Conservation (phyloP, 1,139 yeast genomes). For the Geotrichum australiense region DNA sequence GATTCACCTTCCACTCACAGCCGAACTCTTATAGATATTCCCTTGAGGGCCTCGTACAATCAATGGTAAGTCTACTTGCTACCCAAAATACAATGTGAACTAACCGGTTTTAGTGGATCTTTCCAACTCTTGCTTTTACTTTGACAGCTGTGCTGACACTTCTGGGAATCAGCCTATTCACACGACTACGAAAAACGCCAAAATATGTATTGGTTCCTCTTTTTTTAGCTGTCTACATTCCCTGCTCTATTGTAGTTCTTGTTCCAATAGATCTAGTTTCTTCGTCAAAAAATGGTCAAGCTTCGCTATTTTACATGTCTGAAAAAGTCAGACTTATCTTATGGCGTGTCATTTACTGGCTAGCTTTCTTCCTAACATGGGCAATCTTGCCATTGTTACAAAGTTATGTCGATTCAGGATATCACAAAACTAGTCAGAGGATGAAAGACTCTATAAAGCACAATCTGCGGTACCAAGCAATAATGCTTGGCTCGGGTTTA, state of each 20-base stretch:
- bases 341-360: slow-evolving; percentile 79
- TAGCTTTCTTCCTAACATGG: slow-evolving; percentile 69
- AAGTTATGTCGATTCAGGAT: slow-evolving; percentile 67
- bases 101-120: slow-evolving; percentile 28
- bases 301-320: slow-evolving; percentile 39
- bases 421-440: slow-evolving; percentile 42
- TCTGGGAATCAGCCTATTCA: slow-evolving; percentile 34
- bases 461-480: slow-evolving; percentile 55
- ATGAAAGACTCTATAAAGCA: slow-evolving; percentile 51
- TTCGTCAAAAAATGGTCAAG: slow-evolving; percentile 21
- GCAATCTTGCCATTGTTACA: slow-evolving; percentile 62
- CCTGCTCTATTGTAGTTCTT: slow-evolving; percentile 48
- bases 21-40: slow-evolving; percentile 7
- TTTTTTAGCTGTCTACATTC: slow-evolving; percentile 45
- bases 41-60: slow-evolving; percentile 1
- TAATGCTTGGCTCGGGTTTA: slow-evolving; percentile 48
- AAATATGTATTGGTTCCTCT: slow-evolving; percentile 38
- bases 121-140: slow-evolving; percentile 33
- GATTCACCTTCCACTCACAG: too few species aligned
- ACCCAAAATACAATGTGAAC: too few species aligned
- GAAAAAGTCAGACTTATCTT: slow-evolving; percentile 43
- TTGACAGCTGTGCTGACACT: slow-evolving; percentile 33
- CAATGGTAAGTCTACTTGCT: neutral
- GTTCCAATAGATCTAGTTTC: slow-evolving; percentile 49
- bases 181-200: slow-evolving; percentile 37